Evolutionary conservation across 2,329 filamentous ascomycete genomes (phyloP).

Genomic region (Hirsutella minnesotensis): DNA sequence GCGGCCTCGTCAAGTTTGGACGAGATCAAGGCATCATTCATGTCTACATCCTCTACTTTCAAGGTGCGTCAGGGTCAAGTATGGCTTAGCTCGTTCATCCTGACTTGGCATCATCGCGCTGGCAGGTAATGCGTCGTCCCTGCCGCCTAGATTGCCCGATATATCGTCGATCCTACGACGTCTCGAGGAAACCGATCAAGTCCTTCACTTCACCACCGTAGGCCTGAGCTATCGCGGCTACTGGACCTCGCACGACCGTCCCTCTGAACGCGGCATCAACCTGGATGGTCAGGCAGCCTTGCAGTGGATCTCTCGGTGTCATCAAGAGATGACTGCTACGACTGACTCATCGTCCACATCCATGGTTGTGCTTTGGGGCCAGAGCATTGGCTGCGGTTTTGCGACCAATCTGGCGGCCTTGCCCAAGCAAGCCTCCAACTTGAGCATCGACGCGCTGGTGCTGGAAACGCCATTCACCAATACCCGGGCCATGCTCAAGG

Average conservation of each 20-base stretch:
- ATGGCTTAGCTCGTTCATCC: too few relatives aligned
- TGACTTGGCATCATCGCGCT: conserved; percentile 1
- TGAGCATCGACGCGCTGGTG: conserved; percentile 38
- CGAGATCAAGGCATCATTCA: conserved; percentile 9
- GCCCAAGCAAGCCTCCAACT: conserved; percentile 21
- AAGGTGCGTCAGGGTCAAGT: conserved; percentile 35
- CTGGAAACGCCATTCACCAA: conserved; percentile 69
- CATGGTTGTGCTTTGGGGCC: conserved; percentile 57
- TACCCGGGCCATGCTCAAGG: conserved; percentile 56
- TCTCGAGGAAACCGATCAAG: conserved; percentile 25
- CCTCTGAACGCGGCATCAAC: conserved; percentile 59
- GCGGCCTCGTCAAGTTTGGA: background rate
- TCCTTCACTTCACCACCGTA: conserved; percentile 33
- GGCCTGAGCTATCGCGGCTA: conserved; percentile 59
- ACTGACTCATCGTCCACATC: conserved; percentile 13
- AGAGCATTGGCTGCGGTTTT: conserved; percentile 64
- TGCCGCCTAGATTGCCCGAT: conserved; percentile 44
- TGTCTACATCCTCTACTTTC: conserved; percentile 45
- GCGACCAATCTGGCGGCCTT: conserved; percentile 46
- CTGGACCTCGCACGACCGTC: conserved; percentile 63
- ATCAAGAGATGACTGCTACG: conserved; percentile 14
- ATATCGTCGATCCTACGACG: conserved; percentile 39
- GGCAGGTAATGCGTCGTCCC: conserved; percentile 46
- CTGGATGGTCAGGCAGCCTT: conserved; percentile 54
- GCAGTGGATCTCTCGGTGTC: conserved; percentile 42